phyloP scores from a whole-genome alignment of 2,329 filamentous ascomycete species.

The Colletotrichum tropicale region DNA sequence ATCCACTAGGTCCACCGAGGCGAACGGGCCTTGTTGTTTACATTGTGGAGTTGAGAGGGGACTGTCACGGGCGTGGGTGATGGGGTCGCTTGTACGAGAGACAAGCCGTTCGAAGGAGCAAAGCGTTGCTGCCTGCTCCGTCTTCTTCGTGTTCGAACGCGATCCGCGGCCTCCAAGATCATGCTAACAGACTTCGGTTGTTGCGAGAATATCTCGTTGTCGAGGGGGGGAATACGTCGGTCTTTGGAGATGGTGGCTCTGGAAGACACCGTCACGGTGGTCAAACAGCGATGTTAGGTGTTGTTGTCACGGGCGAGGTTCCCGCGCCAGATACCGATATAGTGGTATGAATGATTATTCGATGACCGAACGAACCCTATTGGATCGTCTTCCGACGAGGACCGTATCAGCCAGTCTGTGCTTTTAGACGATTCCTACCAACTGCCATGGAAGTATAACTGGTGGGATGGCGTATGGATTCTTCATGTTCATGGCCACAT shows the following conservation, averaged over 20 bases:
- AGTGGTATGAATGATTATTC: accelerated
- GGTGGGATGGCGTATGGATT: conserved; percentile 11
- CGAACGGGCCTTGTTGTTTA: background rate
- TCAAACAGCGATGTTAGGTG: accelerated
- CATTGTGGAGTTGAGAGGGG: background rate
- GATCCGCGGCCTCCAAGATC: background rate
- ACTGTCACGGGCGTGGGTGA: background rate
- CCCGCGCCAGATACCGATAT: background rate
- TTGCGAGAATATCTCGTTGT: accelerated
- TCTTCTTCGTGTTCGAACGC: background rate
- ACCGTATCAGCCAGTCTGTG: background rate
- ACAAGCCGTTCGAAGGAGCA: background rate
- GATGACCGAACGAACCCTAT: background rate
- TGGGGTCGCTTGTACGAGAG: no score
- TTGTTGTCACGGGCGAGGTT: background rate
- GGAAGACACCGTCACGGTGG: background rate
- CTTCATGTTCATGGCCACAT: background rate
- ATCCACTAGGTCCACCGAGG: background rate
- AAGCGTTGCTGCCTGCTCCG: background rate
- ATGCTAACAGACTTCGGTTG: background rate
- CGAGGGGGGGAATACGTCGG: background rate
- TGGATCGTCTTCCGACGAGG: background rate
- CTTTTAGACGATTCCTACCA: background rate
- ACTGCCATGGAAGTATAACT: background rate
- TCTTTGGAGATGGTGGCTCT: background rate